Evolutionary conservation across 306 rosid species (phyloP).

Genomic region (Citrullus mucosospermus): DNA sequence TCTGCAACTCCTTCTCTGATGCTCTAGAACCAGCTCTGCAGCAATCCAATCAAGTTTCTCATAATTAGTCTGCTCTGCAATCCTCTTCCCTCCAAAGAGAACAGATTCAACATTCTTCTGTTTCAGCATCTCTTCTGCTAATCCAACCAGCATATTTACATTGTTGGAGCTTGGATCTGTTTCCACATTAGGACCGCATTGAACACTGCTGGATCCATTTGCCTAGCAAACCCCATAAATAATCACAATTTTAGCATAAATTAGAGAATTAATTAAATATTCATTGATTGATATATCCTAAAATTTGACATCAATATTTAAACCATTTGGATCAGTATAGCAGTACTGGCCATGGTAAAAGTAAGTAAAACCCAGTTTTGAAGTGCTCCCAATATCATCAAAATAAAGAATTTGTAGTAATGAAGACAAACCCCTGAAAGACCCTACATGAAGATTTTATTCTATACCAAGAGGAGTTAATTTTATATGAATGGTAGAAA

Average conservation of each 20-base stretch:
- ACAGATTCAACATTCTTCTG: slow-evolving; percentile 97
- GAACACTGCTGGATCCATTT: slow-evolving; percentile 71
- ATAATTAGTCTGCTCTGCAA: slow-evolving; percentile 63
- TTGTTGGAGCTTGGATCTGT: slow-evolving; percentile 73
- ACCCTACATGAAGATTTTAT: neutral
- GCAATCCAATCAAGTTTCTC: slow-evolving; percentile 98
- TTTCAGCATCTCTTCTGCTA: slow-evolving; percentile 83
- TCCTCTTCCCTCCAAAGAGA: slow-evolving; percentile 84
- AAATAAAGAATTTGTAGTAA: neutral
- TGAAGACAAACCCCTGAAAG: neutral
- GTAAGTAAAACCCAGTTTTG: neutral
- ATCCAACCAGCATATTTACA: slow-evolving; percentile 62
- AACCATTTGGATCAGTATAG: no score
- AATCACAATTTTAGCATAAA: neutral
- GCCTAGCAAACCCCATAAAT: slow-evolving; percentile 40
- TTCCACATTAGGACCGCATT: slow-evolving; percentile 69
- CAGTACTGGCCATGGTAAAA: neutral
- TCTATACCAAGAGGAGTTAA: neutral
- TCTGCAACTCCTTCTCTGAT: slow-evolving; percentile 99
- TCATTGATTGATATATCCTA: neutral
- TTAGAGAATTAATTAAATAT: neutral
- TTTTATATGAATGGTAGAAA: neutral
- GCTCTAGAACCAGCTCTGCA: slow-evolving; percentile 87
- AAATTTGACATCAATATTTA: neutral
- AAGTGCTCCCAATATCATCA: neutral